Evolutionary conservation across 2,329 filamentous ascomycete genomes (phyloP).

Genomic region (Arthrocladium fulminans): DNA sequence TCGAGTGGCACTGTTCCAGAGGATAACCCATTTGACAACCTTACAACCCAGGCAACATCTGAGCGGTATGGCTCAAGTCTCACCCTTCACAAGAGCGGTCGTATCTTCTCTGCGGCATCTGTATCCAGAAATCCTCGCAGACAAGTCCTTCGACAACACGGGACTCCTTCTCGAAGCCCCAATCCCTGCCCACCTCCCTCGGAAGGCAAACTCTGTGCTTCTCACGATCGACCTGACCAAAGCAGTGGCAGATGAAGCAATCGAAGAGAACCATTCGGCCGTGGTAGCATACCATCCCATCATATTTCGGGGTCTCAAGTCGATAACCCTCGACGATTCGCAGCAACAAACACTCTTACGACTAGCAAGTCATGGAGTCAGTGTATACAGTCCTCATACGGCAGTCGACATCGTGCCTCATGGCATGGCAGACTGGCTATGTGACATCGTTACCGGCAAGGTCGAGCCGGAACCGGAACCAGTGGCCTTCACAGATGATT

Average conservation of each 20-base stretch:
- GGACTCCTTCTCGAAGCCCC: conserved; percentile 66
- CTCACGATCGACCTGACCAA: conserved; percentile 86
- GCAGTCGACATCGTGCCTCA: conserved; percentile 78
- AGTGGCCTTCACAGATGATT: conserved; percentile 17
- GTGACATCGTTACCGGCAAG: conserved; percentile 65
- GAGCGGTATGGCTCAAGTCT: conserved; percentile 27
- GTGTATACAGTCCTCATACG: conserved; percentile 93
- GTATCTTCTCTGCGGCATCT: conserved; percentile 70
- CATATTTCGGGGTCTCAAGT: conserved; percentile 89
- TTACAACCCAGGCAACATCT: background rate
- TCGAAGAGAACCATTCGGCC: conserved; percentile 63
- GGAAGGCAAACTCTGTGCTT: conserved; percentile 59
- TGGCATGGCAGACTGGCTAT: conserved; percentile 90
- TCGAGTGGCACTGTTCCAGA: too few relatives aligned
- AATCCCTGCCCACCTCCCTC: conserved; percentile 43
- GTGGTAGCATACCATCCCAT: conserved; percentile 93
- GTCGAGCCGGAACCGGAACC: conserved; percentile 22
- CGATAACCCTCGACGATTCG: conserved; percentile 70
- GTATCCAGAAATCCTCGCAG: conserved; percentile 85
- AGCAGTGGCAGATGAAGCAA: conserved; percentile 82
- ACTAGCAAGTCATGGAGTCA: conserved; percentile 76
- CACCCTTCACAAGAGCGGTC: conserved; percentile 59
- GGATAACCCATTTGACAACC: background rate
- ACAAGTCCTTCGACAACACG: conserved; percentile 93
- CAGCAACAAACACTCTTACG: conserved; percentile 80